phyloP scores from a whole-genome alignment of 2,329 filamentous ascomycete species.

The Exophiala viscosa region DNA sequence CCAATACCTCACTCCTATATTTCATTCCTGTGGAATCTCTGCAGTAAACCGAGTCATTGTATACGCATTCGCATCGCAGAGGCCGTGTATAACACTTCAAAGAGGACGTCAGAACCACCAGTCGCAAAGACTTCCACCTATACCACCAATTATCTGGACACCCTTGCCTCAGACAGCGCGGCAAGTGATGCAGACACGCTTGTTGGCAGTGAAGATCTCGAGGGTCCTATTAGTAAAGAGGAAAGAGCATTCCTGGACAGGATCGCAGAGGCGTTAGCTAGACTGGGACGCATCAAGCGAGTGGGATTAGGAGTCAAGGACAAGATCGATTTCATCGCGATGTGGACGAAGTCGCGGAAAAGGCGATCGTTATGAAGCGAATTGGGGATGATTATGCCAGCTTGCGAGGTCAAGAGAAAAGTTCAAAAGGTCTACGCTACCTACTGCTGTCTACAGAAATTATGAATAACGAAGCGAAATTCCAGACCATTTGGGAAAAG shows the following conservation, averaged over 20 bases:
- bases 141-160: slow-evolving; percentile 46
- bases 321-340: slow-evolving; percentile 75
- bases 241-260: slow-evolving; percentile 72
- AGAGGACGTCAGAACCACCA: slow-evolving; percentile 1
- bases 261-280: slow-evolving; percentile 80
- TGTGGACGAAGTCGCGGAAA: slow-evolving; percentile 54
- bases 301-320: slow-evolving; percentile 80
- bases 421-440: neutral
- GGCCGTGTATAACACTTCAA: slow-evolving; percentile 46
- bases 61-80: slow-evolving; percentile 90
- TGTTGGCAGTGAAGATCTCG: slow-evolving; percentile 30
- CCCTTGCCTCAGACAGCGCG: slow-evolving; percentile 38
- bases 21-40: slow-evolving; percentile 78
- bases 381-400: neutral
- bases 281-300: slow-evolving; percentile 80
- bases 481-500: neutral
- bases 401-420: neutral
- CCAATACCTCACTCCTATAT: slow-evolving; percentile 72
- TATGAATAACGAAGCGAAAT: neutral
- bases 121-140: slow-evolving; percentile 33
- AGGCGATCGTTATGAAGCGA: slow-evolving; percentile 18
- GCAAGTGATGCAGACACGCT: slow-evolving; percentile 28
- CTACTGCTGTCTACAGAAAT: neutral
- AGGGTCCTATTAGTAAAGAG: slow-evolving; percentile 41
- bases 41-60: slow-evolving; percentile 79